phyloP scores from a whole-genome alignment of 1,284 basidiomycete genomes.

The Bjerkandera adusta region DNA sequence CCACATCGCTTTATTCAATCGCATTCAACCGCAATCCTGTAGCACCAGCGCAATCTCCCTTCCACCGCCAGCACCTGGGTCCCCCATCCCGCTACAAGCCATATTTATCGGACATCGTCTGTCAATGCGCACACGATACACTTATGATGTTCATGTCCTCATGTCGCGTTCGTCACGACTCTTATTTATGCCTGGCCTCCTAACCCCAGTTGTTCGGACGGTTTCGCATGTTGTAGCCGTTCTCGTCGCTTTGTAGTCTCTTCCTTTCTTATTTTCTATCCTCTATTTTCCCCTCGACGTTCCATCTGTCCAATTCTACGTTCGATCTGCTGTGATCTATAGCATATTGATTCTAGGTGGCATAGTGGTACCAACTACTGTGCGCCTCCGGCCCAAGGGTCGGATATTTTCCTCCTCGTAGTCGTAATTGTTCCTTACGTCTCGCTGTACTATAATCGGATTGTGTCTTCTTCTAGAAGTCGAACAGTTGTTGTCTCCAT shows the following conservation, averaged over 20 bases:
- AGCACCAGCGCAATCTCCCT: background rate
- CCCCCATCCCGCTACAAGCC: background rate
- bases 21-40: background rate
- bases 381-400: no score
- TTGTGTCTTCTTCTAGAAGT: background rate
- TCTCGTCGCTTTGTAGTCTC: background rate
- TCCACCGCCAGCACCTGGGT: background rate
- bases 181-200: no score
- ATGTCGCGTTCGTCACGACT: background rate
- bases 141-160: background rate
- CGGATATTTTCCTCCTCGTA: background rate
- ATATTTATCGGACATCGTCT: background rate
- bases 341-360: conserved; percentile 3
- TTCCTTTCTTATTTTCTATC: background rate
- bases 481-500: background rate
- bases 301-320: no score
- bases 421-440: background rate
- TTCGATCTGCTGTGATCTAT: conserved; percentile 1
- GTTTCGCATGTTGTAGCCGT: background rate
- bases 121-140: background rate
- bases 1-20: background rate
- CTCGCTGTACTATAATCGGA: background rate
- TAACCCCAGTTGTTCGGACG: no score
- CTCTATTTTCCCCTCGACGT: background rate
- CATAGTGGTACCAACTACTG: no score